Conservation (phyloP, 228 moss, liverwort and hornwort genomes). For the Sphagnum fallax region DNA sequence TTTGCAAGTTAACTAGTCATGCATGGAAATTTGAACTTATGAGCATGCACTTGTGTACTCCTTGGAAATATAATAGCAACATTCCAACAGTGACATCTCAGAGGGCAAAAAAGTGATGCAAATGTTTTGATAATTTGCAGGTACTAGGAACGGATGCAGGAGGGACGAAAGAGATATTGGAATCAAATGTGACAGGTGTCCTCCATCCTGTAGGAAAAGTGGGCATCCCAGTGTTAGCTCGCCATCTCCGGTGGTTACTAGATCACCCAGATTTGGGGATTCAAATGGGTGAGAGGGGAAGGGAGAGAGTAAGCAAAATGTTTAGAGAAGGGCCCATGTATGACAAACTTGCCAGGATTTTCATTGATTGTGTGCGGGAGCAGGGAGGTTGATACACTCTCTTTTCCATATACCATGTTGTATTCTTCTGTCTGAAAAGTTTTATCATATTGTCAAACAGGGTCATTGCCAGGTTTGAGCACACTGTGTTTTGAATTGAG, state of each 20-base stretch:
- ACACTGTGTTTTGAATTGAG: too few relatives aligned
- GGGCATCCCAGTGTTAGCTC: constrained; percentile 52
- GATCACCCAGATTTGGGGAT: constrained; percentile 29
- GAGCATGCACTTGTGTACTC: too few relatives aligned
- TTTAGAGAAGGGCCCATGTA: constrained; percentile 59
- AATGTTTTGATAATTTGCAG: constrained; percentile 11
- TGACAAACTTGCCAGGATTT: constrained; percentile 49
- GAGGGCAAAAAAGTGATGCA: too few relatives aligned
- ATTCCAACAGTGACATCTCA: too few relatives aligned
- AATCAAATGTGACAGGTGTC: constrained; percentile 49
- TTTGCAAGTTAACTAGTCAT: too few relatives aligned
- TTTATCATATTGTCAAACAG: too few relatives aligned
- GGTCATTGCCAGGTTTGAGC: too few relatives aligned
- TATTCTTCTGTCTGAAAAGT: too few relatives aligned
- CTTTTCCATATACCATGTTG: background rate
- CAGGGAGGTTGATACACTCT: constrained; percentile 21
- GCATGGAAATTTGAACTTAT: too few relatives aligned
- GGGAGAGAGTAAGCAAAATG: constrained; percentile 22
- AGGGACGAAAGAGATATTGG: constrained; percentile 65
- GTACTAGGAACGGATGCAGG: constrained; percentile 68
- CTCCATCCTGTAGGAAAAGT: constrained; percentile 48
- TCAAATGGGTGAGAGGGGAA: constrained; percentile 56
- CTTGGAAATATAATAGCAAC: too few relatives aligned
- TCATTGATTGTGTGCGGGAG: constrained; percentile 35
- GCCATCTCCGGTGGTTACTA: constrained; percentile 37